phyloP scores from a whole-genome alignment of 108 stramenopile species.

The Nitzschia sp. region DNA sequence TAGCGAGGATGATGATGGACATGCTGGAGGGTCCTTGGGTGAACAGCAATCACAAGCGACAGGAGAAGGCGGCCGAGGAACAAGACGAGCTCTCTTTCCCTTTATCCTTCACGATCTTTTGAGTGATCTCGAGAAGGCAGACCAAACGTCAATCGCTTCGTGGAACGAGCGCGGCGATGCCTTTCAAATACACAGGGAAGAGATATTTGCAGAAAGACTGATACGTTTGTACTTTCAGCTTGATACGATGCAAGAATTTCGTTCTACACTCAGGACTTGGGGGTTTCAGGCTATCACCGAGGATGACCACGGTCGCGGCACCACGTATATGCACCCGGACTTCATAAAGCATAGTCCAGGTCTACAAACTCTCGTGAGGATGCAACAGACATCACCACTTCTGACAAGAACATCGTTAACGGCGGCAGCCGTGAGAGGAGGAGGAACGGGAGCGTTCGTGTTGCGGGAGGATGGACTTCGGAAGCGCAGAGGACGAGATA shows the following conservation, averaged over 20 bases:
- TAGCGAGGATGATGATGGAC: too few species aligned
- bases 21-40: too few species aligned
- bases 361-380: not conserved
- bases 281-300: not conserved
- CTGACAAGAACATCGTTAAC: not conserved
- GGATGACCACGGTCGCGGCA: not conserved
- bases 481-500: too few species aligned
- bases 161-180: not conserved
- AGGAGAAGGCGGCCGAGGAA: too few species aligned
- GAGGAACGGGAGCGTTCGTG: too few species aligned
- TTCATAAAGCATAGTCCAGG: not conserved
- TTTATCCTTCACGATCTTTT: slow-evolving; percentile 3
- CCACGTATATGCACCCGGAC: not conserved
- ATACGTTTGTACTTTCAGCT: not conserved
- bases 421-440: too few species aligned
- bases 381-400: not conserved
- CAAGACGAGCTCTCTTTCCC: too few species aligned
- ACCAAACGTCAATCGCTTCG: not conserved
- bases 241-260: slow-evolving; percentile 5
- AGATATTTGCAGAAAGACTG: not conserved
- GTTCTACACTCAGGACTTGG: not conserved
- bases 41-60: too few species aligned
- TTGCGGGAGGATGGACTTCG: too few species aligned
- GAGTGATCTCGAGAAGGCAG: not conserved
- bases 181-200: slow-evolving; percentile 1